Conservation (phyloP, 2,329 filamentous ascomycete species). For the Leptographium procerum region DNA sequence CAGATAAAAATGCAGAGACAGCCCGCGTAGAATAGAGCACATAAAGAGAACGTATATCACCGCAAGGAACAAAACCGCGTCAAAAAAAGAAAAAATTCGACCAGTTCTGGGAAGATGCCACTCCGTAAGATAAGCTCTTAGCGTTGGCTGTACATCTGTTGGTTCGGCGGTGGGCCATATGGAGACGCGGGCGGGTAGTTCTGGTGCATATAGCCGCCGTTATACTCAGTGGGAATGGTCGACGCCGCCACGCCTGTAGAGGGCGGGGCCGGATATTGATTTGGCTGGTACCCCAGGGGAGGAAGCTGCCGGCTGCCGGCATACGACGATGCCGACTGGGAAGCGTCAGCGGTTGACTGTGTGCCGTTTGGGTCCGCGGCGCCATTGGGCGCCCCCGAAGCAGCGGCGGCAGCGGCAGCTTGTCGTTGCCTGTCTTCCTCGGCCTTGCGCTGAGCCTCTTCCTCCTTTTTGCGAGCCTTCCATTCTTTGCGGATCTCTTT, state of each 20-base stretch:
- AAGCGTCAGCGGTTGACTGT: slow-evolving; percentile 35
- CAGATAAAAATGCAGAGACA: too few relatives aligned
- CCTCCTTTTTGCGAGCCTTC: slow-evolving; percentile 99
- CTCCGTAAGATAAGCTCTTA: neutral
- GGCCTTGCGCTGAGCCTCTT: slow-evolving; percentile 79
- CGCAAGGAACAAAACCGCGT: neutral
- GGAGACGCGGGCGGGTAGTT: slow-evolving; percentile 48
- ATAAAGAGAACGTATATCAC: too few relatives aligned
- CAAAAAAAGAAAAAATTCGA: neutral
- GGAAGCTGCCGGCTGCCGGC: slow-evolving; percentile 55
- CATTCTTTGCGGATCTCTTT: slow-evolving; percentile 89
- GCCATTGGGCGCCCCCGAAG: slow-evolving; percentile 32
- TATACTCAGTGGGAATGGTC: slow-evolving; percentile 45
- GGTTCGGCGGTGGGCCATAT: slow-evolving; percentile 43
- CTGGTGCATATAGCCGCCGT: slow-evolving; percentile 41
- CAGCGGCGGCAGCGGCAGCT: slow-evolving; percentile 39
- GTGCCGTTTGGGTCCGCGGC: slow-evolving; percentile 44
- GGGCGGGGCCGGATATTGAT: slow-evolving; percentile 56
- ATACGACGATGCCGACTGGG: slow-evolving; percentile 45
- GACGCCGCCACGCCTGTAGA: slow-evolving; percentile 41
- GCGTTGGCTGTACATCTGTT: slow-evolving; percentile 48
- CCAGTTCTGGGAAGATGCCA: neutral
- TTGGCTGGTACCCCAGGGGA: slow-evolving; percentile 61
- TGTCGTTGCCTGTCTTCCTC: slow-evolving; percentile 71
- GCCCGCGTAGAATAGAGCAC: too few relatives aligned